Conservation (phyloP, 2,329 filamentous ascomycete species). For the Pyricularia sp. region DNA sequence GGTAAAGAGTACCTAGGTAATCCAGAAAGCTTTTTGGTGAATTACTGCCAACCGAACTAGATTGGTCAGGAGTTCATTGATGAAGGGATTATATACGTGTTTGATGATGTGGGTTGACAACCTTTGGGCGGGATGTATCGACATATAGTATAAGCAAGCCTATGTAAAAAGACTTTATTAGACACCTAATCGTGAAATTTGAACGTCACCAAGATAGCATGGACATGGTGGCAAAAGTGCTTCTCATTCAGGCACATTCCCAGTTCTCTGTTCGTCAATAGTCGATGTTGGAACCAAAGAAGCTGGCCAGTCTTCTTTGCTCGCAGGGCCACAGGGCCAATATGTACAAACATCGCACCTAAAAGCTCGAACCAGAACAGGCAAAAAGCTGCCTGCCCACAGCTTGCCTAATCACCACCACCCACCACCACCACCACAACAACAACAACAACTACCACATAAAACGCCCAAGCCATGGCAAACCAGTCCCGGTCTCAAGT, state of each 20-base stretch:
- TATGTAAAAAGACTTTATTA: neutral
- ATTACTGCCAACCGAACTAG: neutral
- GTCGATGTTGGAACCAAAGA: neutral
- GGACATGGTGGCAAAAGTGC: neutral
- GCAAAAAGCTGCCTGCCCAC: neutral
- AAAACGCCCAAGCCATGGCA: neutral
- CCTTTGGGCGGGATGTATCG: neutral
- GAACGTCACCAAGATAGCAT: neutral
- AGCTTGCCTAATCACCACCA: neutral
- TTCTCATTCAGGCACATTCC: neutral
- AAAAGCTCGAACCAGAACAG: neutral
- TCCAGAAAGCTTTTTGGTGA: neutral
- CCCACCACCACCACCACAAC: too few species aligned
- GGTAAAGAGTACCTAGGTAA: neutral
- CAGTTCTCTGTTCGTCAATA: neutral
- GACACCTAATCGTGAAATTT: neutral
- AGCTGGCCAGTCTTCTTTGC: neutral
- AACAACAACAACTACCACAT: too few species aligned
- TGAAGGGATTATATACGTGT: neutral
- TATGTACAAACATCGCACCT: slow-evolving; percentile 1
- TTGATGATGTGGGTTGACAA: neutral
- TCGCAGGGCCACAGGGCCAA: neutral
- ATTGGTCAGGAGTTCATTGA: neutral
- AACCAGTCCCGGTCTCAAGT: neutral
- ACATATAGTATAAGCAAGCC: neutral